Conservation (phyloP, 257 asterid genomes). For the Plantago ovata region DNA sequence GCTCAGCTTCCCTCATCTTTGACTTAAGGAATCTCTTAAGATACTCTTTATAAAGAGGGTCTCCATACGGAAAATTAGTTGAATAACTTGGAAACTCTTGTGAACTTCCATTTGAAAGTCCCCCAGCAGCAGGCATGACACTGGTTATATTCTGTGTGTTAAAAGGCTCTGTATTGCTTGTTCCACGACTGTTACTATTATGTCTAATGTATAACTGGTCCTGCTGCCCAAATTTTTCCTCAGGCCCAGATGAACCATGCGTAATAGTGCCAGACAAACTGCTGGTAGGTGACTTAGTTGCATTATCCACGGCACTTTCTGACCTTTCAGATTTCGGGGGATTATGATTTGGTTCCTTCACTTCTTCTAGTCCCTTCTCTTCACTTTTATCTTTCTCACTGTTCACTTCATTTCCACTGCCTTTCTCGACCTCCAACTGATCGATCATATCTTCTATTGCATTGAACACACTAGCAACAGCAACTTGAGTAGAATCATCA, state of each 20-base stretch:
- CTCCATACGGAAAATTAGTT: constrained; percentile 32
- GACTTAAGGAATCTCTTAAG: constrained; percentile 38
- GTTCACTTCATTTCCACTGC: constrained; percentile 32
- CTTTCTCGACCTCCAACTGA: constrained; percentile 55
- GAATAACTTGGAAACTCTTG: constrained; percentile 29
- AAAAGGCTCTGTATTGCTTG: constrained; percentile 21
- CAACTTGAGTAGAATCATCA: constrained; percentile 95
- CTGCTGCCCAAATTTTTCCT: constrained; percentile 9
- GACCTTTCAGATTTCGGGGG: constrained; percentile 27
- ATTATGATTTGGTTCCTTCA: constrained; percentile 26
- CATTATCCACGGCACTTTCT: constrained; percentile 19
- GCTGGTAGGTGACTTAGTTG: constrained; percentile 23
- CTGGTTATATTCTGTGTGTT: constrained; percentile 29
- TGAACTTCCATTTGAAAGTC: constrained; percentile 27
- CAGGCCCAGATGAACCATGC: constrained; percentile 25
- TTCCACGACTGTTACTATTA: constrained; percentile 16
- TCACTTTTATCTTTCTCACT: constrained; percentile 25
- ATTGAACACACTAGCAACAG: constrained; percentile 81
- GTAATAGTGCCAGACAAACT: constrained; percentile 24
- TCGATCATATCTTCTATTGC: constrained; percentile 85
- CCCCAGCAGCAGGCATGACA: constrained; percentile 23
- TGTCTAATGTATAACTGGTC: background rate
- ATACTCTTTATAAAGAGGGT: constrained; percentile 52
- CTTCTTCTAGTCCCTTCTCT: constrained; percentile 26
- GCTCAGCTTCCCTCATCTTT: constrained; percentile 37